Evolutionary conservation across 768 basidiomycete genomes (phyloP), one percentile per base, ranked within the genome.

Genomic region (Antrodiella citrinella): DNA sequence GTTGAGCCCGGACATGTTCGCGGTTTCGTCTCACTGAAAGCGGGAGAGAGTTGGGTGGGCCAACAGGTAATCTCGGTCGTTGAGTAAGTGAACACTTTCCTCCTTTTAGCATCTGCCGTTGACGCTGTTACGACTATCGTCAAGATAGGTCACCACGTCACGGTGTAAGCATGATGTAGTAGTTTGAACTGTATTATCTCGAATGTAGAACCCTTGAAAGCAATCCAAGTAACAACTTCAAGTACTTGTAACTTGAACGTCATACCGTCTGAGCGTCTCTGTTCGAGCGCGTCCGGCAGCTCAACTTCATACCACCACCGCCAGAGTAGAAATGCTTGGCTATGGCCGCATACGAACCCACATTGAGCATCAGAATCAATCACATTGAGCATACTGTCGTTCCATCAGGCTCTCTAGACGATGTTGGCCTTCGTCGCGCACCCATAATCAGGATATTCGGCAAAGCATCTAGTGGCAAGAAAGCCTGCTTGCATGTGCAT

Each of bases 391-490:
- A 89, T 59, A 67, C 69, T 40, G 65, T 88, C 35, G 68, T 69
- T 23, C 69, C 70, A 23, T 72, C 86, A 0, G 84, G 84, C 18
- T 61, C 69, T 21, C 76, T 90, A 39, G 88, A 91, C 65, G 80
- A 82, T 50, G 66, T 64, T 2, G 46, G 69, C 13, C 75, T 91
- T 21, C 75, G 74, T 10, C 75, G 70, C 22, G 84, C 86, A 19
- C 95, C 95, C 12, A 75, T 93, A 3, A 72, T 98, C 51, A 75
- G 92, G 47, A 84, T 99, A 45, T 97, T 82, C 64, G 96, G 95
- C 12, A 69, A 81, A 11, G 89, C 91, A 1, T 86, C 89, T 3
- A 63, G 67, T 2, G 88, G 91, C 12, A 72, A 81, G 64, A 86
- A 82, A 61, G 78, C 91, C 18, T 94, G 92, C 61, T 76, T 94